Evolutionary conservation across 192 early-diverging fungal species (phyloP).

Genomic region (Entomortierella lignicola): DNA sequence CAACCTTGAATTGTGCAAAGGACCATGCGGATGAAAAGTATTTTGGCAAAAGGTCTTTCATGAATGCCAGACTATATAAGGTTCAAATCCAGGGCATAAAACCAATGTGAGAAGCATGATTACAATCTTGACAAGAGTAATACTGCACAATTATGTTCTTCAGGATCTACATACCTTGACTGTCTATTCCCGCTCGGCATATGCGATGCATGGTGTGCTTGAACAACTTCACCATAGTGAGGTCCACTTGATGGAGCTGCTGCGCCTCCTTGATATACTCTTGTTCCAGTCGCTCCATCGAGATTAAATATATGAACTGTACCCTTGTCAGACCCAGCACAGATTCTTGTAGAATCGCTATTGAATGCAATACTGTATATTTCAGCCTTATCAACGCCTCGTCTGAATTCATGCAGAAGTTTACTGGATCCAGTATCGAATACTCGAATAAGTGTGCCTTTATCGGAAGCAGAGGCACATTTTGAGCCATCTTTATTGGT

Average conservation of each 20-base stretch:
- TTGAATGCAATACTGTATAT: slow-evolving; percentile 94
- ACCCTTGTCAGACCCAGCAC: slow-evolving; percentile 91
- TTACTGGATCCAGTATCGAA: slow-evolving; percentile 81
- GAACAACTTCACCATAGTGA: slow-evolving; percentile 64
- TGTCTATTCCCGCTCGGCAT: slow-evolving; percentile 62
- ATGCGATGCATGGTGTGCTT: slow-evolving; percentile 19
- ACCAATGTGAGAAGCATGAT: not conserved
- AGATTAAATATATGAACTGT: slow-evolving; percentile 95
- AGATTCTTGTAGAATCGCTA: slow-evolving; percentile 77
- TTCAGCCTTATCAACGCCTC: slow-evolving; percentile 88
- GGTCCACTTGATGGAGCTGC: slow-evolving; percentile 55
- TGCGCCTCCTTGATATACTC: slow-evolving; percentile 53
- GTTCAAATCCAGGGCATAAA: slow-evolving; percentile 17
- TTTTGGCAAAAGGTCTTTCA: slow-evolving; percentile 88
- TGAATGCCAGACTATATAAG: slow-evolving; percentile 63
- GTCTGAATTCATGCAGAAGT: slow-evolving; percentile 85
- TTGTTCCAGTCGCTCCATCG: slow-evolving; percentile 60
- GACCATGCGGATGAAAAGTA: slow-evolving; percentile 97
- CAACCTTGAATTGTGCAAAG: slow-evolving; percentile 88
- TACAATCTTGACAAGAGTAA: no score
- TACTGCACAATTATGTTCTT: no score
- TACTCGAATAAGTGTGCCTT: slow-evolving; percentile 92
- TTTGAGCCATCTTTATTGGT: slow-evolving; percentile 81
- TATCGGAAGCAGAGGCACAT: slow-evolving; percentile 88
- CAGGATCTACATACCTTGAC: slow-evolving; percentile 33